Evolutionary conservation across 129 eudicot species (phyloP).

Genomic region (Ambrosia artemisiifolia): DNA sequence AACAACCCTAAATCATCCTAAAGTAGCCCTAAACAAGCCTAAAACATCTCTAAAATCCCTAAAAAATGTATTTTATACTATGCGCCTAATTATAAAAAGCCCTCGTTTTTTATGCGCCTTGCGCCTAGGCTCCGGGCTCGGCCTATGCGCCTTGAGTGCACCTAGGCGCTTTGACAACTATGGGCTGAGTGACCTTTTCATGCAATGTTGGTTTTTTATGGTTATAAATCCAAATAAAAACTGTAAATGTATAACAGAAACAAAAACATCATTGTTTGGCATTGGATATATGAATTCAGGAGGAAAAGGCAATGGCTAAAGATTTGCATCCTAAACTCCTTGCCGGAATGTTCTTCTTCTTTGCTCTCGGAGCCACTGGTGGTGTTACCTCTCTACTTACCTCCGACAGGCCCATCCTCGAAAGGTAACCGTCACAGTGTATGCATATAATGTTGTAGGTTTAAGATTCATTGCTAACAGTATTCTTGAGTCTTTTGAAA

Average conservation of each 20-base stretch:
- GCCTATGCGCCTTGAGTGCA: no score
- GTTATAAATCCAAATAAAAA: background rate
- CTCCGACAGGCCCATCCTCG: conserved; percentile 83
- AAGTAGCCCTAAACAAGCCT: no score
- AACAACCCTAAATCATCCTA: no score
- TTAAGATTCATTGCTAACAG: background rate
- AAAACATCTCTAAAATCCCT: no score
- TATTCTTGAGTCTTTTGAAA: background rate
- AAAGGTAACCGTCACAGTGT: conserved; percentile 47
- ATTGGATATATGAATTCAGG: conserved; percentile 36
- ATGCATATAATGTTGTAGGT: conserved; percentile 1
- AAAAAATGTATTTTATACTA: no score
- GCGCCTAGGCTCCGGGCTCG: no score
- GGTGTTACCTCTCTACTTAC: conserved; percentile 86
- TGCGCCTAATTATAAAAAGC: no score
- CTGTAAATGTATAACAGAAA: background rate
- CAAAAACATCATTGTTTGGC: background rate
- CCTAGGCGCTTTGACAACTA: no score
- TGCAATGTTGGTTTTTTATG: background rate
- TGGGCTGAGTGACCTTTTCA: background rate
- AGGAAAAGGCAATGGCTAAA: conserved; percentile 94
- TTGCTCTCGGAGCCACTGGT: conserved; percentile 94
- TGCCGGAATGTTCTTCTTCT: conserved; percentile 95
- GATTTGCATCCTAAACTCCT: conserved; percentile 97
- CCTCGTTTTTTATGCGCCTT: no score